phyloP scores from a whole-genome alignment of 257 asterid genomes.

The Nyctanthes arbortristis region DNA sequence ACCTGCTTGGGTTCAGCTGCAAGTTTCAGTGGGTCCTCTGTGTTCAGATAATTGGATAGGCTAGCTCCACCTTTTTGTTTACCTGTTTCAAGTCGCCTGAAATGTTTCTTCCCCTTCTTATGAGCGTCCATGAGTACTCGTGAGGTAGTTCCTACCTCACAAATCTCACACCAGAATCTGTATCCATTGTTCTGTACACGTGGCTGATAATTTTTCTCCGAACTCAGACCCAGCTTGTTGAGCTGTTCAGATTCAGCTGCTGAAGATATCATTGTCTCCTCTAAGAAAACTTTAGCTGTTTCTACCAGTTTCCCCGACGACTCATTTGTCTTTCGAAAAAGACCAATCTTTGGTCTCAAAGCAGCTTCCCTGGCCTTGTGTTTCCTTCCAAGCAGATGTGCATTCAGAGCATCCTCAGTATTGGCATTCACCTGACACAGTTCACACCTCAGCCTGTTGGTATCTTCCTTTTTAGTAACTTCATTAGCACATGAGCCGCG shows the following conservation, averaged over 20 bases:
- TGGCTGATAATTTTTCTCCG: too few species aligned
- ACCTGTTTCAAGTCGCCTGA: conserved; percentile 15
- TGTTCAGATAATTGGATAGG: not conserved
- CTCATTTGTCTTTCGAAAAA: conserved; percentile 19
- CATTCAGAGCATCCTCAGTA: conserved; percentile 29
- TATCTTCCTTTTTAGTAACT: conserved; percentile 20
- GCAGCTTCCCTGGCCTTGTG: conserved; percentile 49
- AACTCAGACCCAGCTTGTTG: too few species aligned
- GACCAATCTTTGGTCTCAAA: conserved; percentile 25
- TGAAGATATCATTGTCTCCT: not conserved
- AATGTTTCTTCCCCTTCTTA: conserved; percentile 47
- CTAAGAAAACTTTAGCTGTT: not conserved
- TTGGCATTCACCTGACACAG: conserved; percentile 37
- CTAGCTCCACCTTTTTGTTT: conserved; percentile 8
- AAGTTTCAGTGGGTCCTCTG: not conserved
- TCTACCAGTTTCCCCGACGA: too few species aligned
- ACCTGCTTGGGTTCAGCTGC: conserved; percentile 4
- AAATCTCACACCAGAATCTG: conserved; percentile 42
- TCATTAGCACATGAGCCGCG: conserved; percentile 14
- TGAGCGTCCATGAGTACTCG: conserved; percentile 29
- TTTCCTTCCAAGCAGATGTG: conserved; percentile 43
- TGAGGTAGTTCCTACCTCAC: conserved; percentile 31
- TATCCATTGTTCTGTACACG: too few species aligned
- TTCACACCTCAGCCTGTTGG: conserved; percentile 44
- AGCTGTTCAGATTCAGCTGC: too few species aligned